A percentile compares a stretch with the other conserved stretches of the same genome.
Conservation (phyloP, 2,329 filamentous ascomycete genomes). For the Reticulascus tulasneorum region DNA sequence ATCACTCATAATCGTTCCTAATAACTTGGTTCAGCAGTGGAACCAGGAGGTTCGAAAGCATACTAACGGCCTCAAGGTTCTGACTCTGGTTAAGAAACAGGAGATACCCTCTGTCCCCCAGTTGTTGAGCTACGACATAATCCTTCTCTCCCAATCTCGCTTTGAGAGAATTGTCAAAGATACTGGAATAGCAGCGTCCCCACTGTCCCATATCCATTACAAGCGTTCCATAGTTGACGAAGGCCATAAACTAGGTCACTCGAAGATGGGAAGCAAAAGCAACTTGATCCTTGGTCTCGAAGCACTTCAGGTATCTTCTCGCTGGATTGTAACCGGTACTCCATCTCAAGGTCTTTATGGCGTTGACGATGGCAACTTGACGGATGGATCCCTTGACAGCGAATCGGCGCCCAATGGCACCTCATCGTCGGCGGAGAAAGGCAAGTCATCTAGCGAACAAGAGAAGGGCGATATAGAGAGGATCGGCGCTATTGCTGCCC, state of each 20-base stretch:
- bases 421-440: background rate
- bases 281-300: constrained; percentile 50
- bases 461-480: constrained; percentile 64
- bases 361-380: constrained; percentile 30
- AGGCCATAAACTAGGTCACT: constrained; percentile 78
- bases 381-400: background rate
- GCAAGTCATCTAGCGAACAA: constrained; percentile 1
- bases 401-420: constrained; percentile 4
- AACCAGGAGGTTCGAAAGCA: constrained; percentile 75
- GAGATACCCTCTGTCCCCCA: constrained; percentile 53
- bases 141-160: constrained; percentile 70
- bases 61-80: constrained; percentile 56
- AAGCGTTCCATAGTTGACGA: constrained; percentile 89
- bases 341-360: constrained; percentile 81
- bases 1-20: constrained; percentile 76
- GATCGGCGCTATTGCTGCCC: constrained; percentile 59
- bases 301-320: constrained; percentile 59
- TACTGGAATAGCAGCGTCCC: constrained; percentile 40
- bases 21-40: constrained; percentile 85
- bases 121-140: constrained; percentile 66
- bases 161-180: constrained; percentile 59
- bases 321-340: constrained; percentile 89
- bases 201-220: constrained; percentile 72
- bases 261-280: constrained; percentile 50
- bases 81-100: constrained; percentile 55